Base-by-base conservation (phyloP, 2,329 filamentous ascomycete species). In the Zarea fungicola region DNA sequence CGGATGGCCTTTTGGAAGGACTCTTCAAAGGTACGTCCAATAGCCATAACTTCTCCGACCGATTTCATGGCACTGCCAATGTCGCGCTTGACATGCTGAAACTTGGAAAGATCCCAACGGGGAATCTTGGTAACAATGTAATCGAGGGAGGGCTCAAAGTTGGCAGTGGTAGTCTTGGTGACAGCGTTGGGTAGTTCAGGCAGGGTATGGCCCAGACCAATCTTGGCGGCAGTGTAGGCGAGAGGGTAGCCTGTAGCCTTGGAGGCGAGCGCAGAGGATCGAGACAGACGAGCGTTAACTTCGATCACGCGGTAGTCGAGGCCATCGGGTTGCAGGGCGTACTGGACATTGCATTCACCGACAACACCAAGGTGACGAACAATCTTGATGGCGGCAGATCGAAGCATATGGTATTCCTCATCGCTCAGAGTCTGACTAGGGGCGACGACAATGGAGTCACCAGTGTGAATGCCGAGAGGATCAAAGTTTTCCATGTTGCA, bases 31-130 rank as follows among this genome's bases (percentile, higher is more conserved):
- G 93, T 97, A 69, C 93, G 85, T 58, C 93, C 93, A 62, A 99
- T 97, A 56, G 93, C 93, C 93, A 99, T 99, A 52, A 99, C 93
- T 72, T 99, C 93, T 65, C 93, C 93, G 50, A 99, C 91, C 21
- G 91, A 96, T 76, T 97, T 99, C 93, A 99, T 99, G 54, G 92
- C 87, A 64, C 89, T 95, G 59, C 93, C 93, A 64, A 99, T 97
- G 64, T 95, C 88, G 53, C 93, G 87, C 77, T 96, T 95, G 56
- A 99, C 93, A 62, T 97, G 92, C 73, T 97, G 92, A 78, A 99
- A 99, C 76, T 99, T 99, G 76, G 88, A 84, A 64, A 99, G 71
- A 77, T 99, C 93, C 93, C 93, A 99, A 63, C 93, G 84, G 60
- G 93, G 93, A 60, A 99, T 97, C 78, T 99, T 99, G 59, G 90